phyloP scores from a whole-genome alignment of 208 protist genomes.

The Leishmania guyanensis region DNA sequence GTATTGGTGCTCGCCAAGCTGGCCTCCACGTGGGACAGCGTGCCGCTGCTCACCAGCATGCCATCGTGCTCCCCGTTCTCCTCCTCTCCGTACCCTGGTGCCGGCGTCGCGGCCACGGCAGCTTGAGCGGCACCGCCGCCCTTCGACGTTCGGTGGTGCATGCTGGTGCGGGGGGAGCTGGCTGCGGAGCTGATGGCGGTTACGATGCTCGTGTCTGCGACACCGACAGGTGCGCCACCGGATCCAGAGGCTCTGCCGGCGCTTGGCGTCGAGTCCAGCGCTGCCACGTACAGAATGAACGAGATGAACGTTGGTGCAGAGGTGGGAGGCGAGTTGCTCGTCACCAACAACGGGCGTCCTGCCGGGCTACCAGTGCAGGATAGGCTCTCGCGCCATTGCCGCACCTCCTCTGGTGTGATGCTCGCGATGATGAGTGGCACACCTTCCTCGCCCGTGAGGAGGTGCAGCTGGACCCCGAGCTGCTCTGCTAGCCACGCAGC shows the following conservation, averaged over 20 bases:
- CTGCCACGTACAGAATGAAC: conserved; percentile 31
- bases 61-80: not conserved
- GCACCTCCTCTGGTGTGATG: conserved; percentile 24
- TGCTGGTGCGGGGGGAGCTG: conserved; percentile 20
- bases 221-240: conserved; percentile 7
- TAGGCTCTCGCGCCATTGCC: not conserved
- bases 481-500: conserved; percentile 53
- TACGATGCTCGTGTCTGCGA: conserved; percentile 10
- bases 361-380: not conserved
- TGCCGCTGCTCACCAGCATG: conserved; percentile 1
- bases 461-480: conserved; percentile 45
- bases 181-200: conserved; percentile 19
- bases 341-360: not conserved
- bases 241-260: conserved; percentile 2
- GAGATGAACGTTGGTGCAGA: conserved; percentile 8
- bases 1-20: conserved; percentile 8
- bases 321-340: not conserved
- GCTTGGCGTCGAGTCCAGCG: conserved; percentile 13
- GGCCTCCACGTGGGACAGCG: conserved; percentile 21
- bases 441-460: conserved; percentile 39
- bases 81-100: not conserved
- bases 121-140: not conserved
- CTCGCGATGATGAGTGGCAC: conserved; percentile 41
- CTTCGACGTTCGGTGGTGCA: conserved; percentile 1
- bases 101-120: not conserved